Percentiles rank a stretch among this genome's conserved stretches.
phyloP scores from a whole-genome alignment of 192 early-diverging fungal genomes.

The Entophlyctis helioformis region DNA sequence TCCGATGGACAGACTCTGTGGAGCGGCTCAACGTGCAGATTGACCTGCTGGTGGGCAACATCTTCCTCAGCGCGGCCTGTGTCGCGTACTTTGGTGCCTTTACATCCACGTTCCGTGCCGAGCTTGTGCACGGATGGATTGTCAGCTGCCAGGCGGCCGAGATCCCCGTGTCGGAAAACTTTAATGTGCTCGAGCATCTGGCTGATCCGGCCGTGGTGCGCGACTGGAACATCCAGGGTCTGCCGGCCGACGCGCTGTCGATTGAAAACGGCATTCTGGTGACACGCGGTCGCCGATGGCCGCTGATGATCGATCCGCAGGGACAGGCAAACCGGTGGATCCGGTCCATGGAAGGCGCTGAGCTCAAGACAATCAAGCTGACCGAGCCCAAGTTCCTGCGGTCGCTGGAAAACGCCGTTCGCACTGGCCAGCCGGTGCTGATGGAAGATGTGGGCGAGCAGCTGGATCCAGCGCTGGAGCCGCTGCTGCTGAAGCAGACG shows the following conservation, averaged over 20 bases:
- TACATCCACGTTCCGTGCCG: constrained; percentile 35
- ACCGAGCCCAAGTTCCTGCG: constrained; percentile 46
- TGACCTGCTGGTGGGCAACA: constrained; percentile 40
- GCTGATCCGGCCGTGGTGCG: constrained; percentile 42
- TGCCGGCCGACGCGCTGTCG: constrained; percentile 43
- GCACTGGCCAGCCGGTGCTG: constrained; percentile 43
- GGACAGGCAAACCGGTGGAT: constrained; percentile 55
- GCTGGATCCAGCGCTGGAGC: constrained; percentile 49
- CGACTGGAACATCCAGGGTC: constrained; percentile 51
- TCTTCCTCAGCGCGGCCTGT: constrained; percentile 39
- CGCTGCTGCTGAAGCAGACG: constrained; percentile 46
- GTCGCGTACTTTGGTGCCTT: constrained; percentile 51
- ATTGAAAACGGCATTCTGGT: constrained; percentile 51
- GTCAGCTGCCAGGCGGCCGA: constrained; percentile 32
- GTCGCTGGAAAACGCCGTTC: constrained; percentile 48
- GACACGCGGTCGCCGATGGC: constrained; percentile 41
- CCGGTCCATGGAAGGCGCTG: constrained; percentile 34
- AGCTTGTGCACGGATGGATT: constrained; percentile 34
- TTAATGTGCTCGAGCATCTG: constrained; percentile 34
- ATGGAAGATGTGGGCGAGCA: constrained; percentile 53
- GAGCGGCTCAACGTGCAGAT: constrained; percentile 33
- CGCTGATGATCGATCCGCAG: constrained; percentile 49
- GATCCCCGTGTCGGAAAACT: constrained; percentile 43
- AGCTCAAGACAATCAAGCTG: constrained; percentile 41
- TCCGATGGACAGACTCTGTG: constrained; percentile 47